These are phyloP conservation scores for Tylopilus balloui DNA, from an alignment of 768 basidiomycete genomes.

Conservation along the genomic window DNA sequence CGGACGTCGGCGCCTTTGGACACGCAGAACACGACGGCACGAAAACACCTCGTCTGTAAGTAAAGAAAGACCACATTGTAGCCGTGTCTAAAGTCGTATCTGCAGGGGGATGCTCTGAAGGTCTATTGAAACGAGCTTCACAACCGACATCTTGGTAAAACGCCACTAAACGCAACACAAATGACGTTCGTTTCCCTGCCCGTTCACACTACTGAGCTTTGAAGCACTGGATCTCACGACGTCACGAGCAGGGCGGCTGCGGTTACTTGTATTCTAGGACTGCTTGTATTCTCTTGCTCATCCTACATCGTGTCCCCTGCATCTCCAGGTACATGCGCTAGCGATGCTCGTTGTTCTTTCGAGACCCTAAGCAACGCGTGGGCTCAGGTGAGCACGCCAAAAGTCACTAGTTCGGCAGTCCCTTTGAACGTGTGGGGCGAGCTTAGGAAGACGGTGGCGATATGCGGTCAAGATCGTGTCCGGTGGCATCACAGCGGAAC, in stretches of 20 bases:
- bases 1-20: not conserved
- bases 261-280: no score
- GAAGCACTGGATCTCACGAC: no score
- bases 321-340: not conserved
- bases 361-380: not conserved
- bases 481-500: not conserved
- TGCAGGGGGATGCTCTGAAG: no score
- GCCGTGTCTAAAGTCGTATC: no score
- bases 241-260: no score
- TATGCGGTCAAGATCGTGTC: not conserved
- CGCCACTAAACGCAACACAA: not conserved
- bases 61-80: no score
- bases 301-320: no score
- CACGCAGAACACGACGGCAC: no score
- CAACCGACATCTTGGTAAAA: not conserved
- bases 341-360: not conserved
- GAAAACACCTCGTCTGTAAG: no score
- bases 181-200: not conserved
- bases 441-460: not conserved
- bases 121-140: no score
- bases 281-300: no score
- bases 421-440: not conserved
- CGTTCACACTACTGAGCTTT: not conserved
- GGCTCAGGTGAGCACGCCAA: not conserved
- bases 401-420: constrained; percentile 2